Conservation (phyloP, 73 alveolate species). For the Blepharisma japonicum region DNA sequence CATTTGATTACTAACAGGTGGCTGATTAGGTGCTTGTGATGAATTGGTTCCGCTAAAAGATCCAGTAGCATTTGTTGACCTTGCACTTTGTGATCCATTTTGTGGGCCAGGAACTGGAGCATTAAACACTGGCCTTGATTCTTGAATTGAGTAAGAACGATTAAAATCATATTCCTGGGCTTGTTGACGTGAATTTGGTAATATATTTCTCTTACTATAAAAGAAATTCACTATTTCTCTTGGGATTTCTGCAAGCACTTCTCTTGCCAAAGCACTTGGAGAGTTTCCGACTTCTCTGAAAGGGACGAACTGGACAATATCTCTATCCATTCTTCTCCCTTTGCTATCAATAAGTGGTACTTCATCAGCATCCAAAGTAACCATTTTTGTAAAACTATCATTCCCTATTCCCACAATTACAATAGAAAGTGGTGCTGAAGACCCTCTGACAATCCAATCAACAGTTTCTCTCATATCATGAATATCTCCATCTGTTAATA, state of each 20-base stretch:
- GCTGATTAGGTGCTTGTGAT: too few relatives aligned
- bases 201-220: background rate
- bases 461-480: slow-evolving; percentile 81
- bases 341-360: slow-evolving; percentile 50
- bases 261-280: slow-evolving; percentile 69
- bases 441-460: slow-evolving; percentile 69
- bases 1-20: too few relatives aligned
- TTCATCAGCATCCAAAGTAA: slow-evolving; percentile 84
- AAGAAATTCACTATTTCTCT: slow-evolving; percentile 74
- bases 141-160: too few relatives aligned
- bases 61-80: too few relatives aligned
- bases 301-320: slow-evolving; percentile 93
- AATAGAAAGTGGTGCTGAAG: slow-evolving; percentile 74
- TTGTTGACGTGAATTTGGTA: too few relatives aligned
- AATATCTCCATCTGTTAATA: slow-evolving; percentile 90
- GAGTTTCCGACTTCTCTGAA: slow-evolving; percentile 58
- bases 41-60: too few relatives aligned
- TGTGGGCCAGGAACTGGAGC: too few relatives aligned
- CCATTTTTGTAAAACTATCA: slow-evolving; percentile 60
- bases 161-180: too few relatives aligned
- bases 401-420: slow-evolving; percentile 86
- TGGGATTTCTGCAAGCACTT: slow-evolving; percentile 87
- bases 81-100: too few relatives aligned
- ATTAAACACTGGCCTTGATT: too few relatives aligned
- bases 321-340: slow-evolving; percentile 83